These are phyloP conservation scores for Nephelium lappaceum DNA, from an alignment of 345 rosid genomes.

Conservation along the genomic window DNA sequence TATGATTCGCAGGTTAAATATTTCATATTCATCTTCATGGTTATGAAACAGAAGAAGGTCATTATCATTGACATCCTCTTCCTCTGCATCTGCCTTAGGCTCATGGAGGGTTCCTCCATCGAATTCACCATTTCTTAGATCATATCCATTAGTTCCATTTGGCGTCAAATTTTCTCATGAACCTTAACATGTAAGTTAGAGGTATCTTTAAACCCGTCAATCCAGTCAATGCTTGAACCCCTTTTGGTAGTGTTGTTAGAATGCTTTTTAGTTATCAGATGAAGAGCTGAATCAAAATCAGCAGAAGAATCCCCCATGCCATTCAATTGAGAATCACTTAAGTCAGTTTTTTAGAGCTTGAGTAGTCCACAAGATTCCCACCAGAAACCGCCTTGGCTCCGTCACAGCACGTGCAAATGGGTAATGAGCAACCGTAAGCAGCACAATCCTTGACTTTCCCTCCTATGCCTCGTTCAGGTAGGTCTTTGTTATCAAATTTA, in stretches of 20 bases:
- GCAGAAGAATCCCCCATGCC: constrained; percentile 14
- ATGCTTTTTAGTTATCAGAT: constrained; percentile 11
- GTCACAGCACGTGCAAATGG: constrained; percentile 29
- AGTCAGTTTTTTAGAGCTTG: constrained; percentile 30
- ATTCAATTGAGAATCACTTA: constrained; percentile 25
- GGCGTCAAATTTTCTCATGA: constrained; percentile 20
- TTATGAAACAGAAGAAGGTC: constrained; percentile 46
- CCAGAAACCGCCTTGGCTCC: constrained; percentile 21
- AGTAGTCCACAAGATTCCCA: constrained; percentile 22
- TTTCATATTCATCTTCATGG: constrained; percentile 73
- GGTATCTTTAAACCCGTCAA: constrained; percentile 28
- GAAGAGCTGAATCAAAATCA: constrained; percentile 22
- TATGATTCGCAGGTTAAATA: constrained; percentile 77
- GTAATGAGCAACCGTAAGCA: constrained; percentile 19
- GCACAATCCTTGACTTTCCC: constrained; percentile 18
- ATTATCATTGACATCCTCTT: constrained; percentile 38
- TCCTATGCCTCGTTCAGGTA: constrained; percentile 19
- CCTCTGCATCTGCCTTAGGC: constrained; percentile 35
- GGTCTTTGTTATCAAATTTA: constrained; percentile 31
- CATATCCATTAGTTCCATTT: constrained; percentile 21
- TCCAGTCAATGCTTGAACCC: constrained; percentile 22
- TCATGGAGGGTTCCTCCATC: constrained; percentile 40
- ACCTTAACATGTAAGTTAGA: constrained; percentile 22
- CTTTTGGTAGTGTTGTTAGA: constrained; percentile 17
- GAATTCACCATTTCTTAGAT: constrained; percentile 29